phyloP scores from a whole-genome alignment of 192 early-diverging fungal species.

The Endogone sp. region DNA sequence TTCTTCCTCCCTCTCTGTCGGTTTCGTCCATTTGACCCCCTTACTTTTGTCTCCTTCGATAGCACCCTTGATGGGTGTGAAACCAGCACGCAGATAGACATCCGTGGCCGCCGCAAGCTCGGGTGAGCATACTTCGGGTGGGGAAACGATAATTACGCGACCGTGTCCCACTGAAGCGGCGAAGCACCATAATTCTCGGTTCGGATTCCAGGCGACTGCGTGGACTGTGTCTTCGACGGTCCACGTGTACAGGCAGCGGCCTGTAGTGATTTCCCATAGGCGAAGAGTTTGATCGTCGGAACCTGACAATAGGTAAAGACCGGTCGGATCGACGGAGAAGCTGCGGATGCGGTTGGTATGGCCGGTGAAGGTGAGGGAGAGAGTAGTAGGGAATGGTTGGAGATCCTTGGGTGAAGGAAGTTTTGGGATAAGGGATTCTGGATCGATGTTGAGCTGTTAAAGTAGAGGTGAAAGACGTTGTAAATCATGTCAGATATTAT shows the following conservation, averaged over 20 bases:
- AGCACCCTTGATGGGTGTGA: slow-evolving; percentile 16
- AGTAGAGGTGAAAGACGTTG: background rate
- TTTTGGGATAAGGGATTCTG: slow-evolving; percentile 92
- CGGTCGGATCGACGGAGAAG: slow-evolving; percentile 87
- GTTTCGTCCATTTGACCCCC: slow-evolving; percentile 44
- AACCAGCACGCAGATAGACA: slow-evolving; percentile 42
- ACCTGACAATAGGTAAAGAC: slow-evolving; percentile 87
- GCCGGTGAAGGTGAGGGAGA: slow-evolving; percentile 75
- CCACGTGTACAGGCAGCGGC: slow-evolving; percentile 80
- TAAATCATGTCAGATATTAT: background rate
- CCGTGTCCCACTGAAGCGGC: slow-evolving; percentile 65
- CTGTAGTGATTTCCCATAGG: slow-evolving; percentile 89
- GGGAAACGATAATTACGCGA: slow-evolving; percentile 49
- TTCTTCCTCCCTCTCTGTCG: slow-evolving; percentile 46
- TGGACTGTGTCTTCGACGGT: slow-evolving; percentile 64
- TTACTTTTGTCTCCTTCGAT: slow-evolving; percentile 13
- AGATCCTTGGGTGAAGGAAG: slow-evolving; percentile 93
- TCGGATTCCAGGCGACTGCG: slow-evolving; percentile 89
- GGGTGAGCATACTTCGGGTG: slow-evolving; percentile 39
- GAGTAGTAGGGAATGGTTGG: slow-evolving; percentile 85
- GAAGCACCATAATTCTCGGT: slow-evolving; percentile 68
- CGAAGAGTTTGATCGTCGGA: slow-evolving; percentile 87
- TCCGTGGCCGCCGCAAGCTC: slow-evolving; percentile 37
- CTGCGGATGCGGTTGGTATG: slow-evolving; percentile 80
- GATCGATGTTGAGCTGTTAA: slow-evolving; percentile 72